phyloP scores from a whole-genome alignment of 2,329 filamentous ascomycete species.

The Coniochaeta prunicola region DNA sequence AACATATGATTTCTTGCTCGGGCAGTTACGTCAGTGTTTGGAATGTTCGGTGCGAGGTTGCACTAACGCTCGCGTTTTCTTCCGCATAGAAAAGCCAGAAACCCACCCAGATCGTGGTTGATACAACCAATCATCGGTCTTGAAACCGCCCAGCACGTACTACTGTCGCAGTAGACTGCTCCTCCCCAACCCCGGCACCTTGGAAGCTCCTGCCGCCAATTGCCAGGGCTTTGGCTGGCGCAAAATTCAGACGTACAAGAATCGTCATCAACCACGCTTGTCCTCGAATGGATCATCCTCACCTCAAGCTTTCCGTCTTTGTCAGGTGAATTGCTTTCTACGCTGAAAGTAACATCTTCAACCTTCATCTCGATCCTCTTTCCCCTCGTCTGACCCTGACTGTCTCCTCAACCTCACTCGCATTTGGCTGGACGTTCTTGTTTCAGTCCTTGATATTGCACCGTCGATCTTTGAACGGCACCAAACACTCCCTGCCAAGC shows the following conservation, averaged over 20 bases:
- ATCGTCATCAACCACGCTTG: neutral
- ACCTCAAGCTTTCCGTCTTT: neutral
- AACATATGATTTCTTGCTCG: neutral
- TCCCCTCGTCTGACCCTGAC: neutral
- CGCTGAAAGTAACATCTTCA: neutral
- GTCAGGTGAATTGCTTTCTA: neutral
- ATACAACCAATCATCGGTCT: neutral
- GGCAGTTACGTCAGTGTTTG: neutral
- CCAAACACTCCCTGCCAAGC: neutral
- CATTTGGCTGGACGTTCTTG: neutral
- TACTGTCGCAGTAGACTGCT: no score
- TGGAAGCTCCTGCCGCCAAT: neutral
- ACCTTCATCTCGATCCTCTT: neutral
- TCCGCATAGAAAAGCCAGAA: neutral
- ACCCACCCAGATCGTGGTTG: neutral
- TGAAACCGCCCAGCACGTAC: neutral
- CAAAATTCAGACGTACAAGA: constrained; percentile 1
- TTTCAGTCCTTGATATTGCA: neutral
- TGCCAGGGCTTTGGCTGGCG: neutral
- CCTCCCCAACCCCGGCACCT: neutral
- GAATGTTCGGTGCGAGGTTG: neutral
- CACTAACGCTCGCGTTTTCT: neutral
- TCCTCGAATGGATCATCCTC: neutral
- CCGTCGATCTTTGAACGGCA: neutral
- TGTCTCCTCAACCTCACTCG: neutral